These are phyloP conservation scores for Trifolium dubium DNA, from an alignment of 306 rosid species.

Conservation along the genomic window DNA sequence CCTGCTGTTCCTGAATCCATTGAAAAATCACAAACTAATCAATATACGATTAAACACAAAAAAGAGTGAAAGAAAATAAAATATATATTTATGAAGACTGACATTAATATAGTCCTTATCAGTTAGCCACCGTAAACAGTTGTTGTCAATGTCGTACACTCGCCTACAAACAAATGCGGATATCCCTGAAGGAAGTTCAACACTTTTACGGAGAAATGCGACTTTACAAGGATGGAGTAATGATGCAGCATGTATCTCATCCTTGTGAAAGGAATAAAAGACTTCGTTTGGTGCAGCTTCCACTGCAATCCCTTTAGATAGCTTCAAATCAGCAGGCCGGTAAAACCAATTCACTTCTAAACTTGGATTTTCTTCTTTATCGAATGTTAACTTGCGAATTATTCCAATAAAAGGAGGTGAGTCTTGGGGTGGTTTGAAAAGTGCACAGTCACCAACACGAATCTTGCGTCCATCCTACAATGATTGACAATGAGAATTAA, in stretches of 20 bases:
- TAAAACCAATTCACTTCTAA: constrained; percentile 91
- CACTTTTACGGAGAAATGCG: constrained; percentile 89
- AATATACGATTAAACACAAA: constrained; percentile 20
- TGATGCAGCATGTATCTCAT: constrained; percentile 94
- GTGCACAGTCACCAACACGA: constrained; percentile 91
- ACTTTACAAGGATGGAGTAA: constrained; percentile 98
- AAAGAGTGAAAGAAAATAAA: constrained; percentile 1
- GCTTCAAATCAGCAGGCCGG: constrained; percentile 84
- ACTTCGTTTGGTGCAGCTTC: constrained; percentile 95
- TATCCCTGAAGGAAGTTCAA: constrained; percentile 88
- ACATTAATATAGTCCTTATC: constrained; percentile 82
- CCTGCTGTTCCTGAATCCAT: constrained; percentile 72
- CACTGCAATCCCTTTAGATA: constrained; percentile 64
- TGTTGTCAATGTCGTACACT: constrained; percentile 73
- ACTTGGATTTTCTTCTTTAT: constrained; percentile 57
- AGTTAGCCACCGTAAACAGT: constrained; percentile 96
- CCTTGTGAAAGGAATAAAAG: constrained; percentile 93
- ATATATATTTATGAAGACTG: constrained; percentile 45
- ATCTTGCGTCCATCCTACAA: constrained; percentile 93
- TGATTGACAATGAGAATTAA: not conserved
- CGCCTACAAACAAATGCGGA: constrained; percentile 94
- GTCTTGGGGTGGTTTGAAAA: constrained; percentile 88
- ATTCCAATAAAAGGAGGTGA: constrained; percentile 94
- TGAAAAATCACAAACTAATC: constrained; percentile 8
- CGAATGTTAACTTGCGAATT: constrained; percentile 64